Evolutionary conservation across 2,329 filamentous ascomycete genomes (phyloP), one percentile per base, ranked within the genome.

Genomic region (Trichoderma semiorbis): DNA sequence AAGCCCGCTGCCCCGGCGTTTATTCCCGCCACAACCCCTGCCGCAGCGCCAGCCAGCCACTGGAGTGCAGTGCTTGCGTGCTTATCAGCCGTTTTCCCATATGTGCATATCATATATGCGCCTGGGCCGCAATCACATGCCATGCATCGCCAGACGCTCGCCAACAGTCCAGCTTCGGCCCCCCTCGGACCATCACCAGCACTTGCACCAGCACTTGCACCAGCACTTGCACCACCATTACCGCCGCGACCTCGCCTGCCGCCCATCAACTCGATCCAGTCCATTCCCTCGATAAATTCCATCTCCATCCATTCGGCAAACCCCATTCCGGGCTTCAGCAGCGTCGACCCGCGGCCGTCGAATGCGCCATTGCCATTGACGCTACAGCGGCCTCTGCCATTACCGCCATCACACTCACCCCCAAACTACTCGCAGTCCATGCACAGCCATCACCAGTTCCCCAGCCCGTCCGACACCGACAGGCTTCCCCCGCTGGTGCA

Each of bases 401-500:
- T 24, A 21, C n/a, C 43, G n/a, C n/a, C n/a, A 50, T 21, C 43
- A 11, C 43, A 10, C 6, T 53, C 47, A 14, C 64, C 50, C 12
- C 71, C 71, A 10, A 69, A 43, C 18, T 70, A 70, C 71, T 30
- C 65, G 28, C 70, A 69, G 47, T 65, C 71, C 26, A 69, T 69
- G 71, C 66, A 70, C 36, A 28, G 39, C 58, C 66, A 60, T 36
- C 62, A n/a, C 28, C 67, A 66, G n/a, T 61, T 71, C 53, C 26
- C 55, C 32, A 60, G 32, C 47, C 68, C 76, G 55, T 53, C 73
- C 30, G 63, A 61, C 34, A 53, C 24, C 43, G 72, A 73, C 68
- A 71, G 62, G 43, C 73, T 75, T 18, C 75, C 75, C 66, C 63
- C 76, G 66, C 78, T 80, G 73, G 75, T 76, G 62, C 75, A 78